Conservation (phyloP, 805 yeast species). For the Yamadazyma endophytica region DNA sequence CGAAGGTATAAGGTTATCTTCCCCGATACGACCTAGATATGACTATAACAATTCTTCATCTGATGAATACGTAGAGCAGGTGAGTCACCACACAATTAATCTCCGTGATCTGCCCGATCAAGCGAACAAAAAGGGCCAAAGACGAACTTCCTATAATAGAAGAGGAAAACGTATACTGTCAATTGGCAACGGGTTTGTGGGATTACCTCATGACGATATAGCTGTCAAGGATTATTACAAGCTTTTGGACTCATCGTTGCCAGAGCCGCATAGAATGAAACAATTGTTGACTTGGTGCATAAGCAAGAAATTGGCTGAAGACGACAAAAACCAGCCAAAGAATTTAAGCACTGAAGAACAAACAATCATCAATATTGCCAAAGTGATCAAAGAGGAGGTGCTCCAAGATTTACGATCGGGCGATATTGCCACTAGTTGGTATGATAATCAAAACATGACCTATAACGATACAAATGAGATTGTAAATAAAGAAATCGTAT, state of each 20-base stretch:
- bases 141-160: slow-evolving; percentile 50
- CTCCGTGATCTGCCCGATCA: slow-evolving; percentile 15
- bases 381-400: slow-evolving; percentile 61
- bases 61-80: slow-evolving; percentile 28
- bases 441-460: slow-evolving; percentile 33
- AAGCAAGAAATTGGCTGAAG: slow-evolving; percentile 41
- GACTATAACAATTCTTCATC: slow-evolving; percentile 8
- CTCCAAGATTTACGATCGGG: slow-evolving; percentile 58
- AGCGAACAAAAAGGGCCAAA: slow-evolving; percentile 17
- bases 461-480: slow-evolving; percentile 13
- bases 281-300: slow-evolving; percentile 69
- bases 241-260: slow-evolving; percentile 55
- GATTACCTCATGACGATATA: slow-evolving; percentile 63
- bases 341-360: slow-evolving; percentile 30
- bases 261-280: slow-evolving; percentile 72
- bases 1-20: slow-evolving; percentile 6
- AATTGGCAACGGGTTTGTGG: slow-evolving; percentile 67
- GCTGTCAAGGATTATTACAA: slow-evolving; percentile 53
- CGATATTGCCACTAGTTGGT: slow-evolving; percentile 65
- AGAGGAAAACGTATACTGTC: slow-evolving; percentile 74
- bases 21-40: slow-evolving; percentile 14
- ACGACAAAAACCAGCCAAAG: slow-evolving; percentile 13
- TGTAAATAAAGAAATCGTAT: slow-evolving; percentile 26
- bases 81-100: slow-evolving; percentile 22
- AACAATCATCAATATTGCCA: slow-evolving; percentile 50